These are phyloP conservation scores for Phaeosphaeriaceae sp. DNA, from an alignment of 2,329 filamentous ascomycete genomes.

Conservation along the genomic window DNA sequence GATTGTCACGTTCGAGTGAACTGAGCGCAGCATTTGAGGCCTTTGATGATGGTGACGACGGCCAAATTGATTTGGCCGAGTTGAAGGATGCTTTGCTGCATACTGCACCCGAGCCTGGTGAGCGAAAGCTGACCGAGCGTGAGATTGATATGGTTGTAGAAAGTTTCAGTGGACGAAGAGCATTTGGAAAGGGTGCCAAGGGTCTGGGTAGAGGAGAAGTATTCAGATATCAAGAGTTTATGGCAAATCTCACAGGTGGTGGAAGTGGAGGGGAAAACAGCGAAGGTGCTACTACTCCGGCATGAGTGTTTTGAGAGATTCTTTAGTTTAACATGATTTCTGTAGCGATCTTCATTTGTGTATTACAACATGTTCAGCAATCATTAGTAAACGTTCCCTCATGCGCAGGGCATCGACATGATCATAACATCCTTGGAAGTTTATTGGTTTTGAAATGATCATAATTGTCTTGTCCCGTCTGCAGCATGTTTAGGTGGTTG, in stretches of 20 bases:
- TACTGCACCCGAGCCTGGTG: slow-evolving; percentile 71
- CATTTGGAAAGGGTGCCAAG: slow-evolving; percentile 71
- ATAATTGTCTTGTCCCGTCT: too few species aligned
- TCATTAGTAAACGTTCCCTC: too few species aligned
- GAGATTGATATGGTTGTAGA: slow-evolving; percentile 89
- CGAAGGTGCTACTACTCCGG: slow-evolving; percentile 13
- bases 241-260: slow-evolving; percentile 59
- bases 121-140: slow-evolving; percentile 42
- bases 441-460: too few species aligned
- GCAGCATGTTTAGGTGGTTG: too few species aligned
- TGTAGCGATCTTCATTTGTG: too few species aligned
- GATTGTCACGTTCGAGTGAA: slow-evolving; percentile 78
- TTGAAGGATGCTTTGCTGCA: slow-evolving; percentile 82
- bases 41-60: slow-evolving; percentile 94
- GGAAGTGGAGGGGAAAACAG: slow-evolving; percentile 35
- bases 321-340: too few species aligned
- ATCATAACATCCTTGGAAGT: too few species aligned
- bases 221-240: slow-evolving; percentile 93
- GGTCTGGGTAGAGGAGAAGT: slow-evolving; percentile 74
- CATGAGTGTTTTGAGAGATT: slow-evolving; percentile 3
- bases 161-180: slow-evolving; percentile 82
- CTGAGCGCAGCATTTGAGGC: slow-evolving; percentile 89
- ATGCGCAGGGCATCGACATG: too few species aligned
- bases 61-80: slow-evolving; percentile 84
- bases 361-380: too few species aligned